Evolutionary conservation across 257 asterid species (phyloP), one percentile per base, ranked within the genome.

Genomic region (Dorcoceras hygrometricum): DNA sequence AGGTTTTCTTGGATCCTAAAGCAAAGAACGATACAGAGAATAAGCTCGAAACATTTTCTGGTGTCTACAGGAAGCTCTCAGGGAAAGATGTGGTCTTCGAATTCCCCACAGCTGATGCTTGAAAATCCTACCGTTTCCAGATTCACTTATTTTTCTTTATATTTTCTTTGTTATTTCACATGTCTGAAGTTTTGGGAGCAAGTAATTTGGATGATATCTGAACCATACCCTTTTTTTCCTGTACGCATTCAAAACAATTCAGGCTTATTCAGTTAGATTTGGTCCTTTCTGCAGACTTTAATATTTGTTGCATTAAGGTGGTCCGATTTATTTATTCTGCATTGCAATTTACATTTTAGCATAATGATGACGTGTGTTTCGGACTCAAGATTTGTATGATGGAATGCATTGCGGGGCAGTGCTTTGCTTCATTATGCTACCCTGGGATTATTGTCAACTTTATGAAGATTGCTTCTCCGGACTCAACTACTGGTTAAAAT

Each of bases 1-100:
- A 83, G 88, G 76, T 83, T 22, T 76, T 71, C 79, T 76, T 83
- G 80, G 88, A 83, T 53, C 80, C 89, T 1, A 84, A 84, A 71
- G 75, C 78, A 16, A 78, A 68, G 84, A 84, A 81, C 2, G 89
- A 84, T 29, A 77, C 87, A 0, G 89, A 81, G 73, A 76, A 64
- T 4, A 84, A 84, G 83, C 79, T 84, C 29, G 89, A 81, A 71
- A 84, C 89, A 0, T 84, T 84, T 72, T 68, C 87, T 56, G 87
- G 87, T 14, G 87, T 84, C 23, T 84, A 81, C 84, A 76, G 89
- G 75, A 84, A 81, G 74, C 89, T 84, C 57, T 79, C 87, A 0
- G 89, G 89, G 65, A 84, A 81, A 68, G 87, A 84, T 64, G 86
- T 84, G 2, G 85, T 79, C 51, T 84, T 84, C 62, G 89, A 84